These are phyloP conservation scores for Ustilago sp. DNA, from an alignment of 1,284 basidiomycete species.

Conservation along the genomic window DNA sequence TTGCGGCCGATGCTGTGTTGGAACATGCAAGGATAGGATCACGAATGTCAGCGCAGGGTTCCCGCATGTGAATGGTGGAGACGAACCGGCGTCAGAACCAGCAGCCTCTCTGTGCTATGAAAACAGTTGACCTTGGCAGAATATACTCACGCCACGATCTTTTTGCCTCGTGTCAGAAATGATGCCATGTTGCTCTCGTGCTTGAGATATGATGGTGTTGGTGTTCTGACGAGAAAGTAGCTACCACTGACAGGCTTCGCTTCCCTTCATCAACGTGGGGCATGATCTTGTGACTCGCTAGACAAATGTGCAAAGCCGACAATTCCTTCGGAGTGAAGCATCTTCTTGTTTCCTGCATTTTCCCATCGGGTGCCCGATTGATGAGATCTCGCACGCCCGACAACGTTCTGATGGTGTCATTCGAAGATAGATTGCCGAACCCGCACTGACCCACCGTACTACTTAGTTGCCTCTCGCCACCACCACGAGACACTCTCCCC, in stretches of 20 bases:
- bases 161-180: slow-evolving; percentile 50
- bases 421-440: slow-evolving; percentile 4
- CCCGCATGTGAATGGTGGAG: background rate
- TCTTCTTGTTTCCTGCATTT: slow-evolving; percentile 10
- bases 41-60: background rate
- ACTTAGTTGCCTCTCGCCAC: slow-evolving; percentile 1
- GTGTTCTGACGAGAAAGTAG: background rate
- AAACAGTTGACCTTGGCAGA: background rate
- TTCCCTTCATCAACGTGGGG: slow-evolving; percentile 11
- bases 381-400: slow-evolving; percentile 8
- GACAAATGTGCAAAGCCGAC: slow-evolving; percentile 31
- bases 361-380: slow-evolving; percentile 25
- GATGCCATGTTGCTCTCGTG: slow-evolving; percentile 26
- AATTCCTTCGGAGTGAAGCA: slow-evolving; percentile 15
- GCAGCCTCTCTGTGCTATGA: background rate
- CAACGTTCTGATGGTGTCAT: slow-evolving; percentile 1
- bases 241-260: background rate
- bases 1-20: slow-evolving; percentile 70
- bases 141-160: slow-evolving; percentile 52
- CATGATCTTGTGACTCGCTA: slow-evolving; percentile 12
- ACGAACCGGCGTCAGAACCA: background rate
- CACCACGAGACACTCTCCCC: background rate
- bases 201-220: background rate
- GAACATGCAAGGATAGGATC: background rate
- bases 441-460: background rate